These are phyloP conservation scores for Durotheca rogersii DNA, from an alignment of 495 filamentous ascomycete genomes.

Conservation along the genomic window DNA sequence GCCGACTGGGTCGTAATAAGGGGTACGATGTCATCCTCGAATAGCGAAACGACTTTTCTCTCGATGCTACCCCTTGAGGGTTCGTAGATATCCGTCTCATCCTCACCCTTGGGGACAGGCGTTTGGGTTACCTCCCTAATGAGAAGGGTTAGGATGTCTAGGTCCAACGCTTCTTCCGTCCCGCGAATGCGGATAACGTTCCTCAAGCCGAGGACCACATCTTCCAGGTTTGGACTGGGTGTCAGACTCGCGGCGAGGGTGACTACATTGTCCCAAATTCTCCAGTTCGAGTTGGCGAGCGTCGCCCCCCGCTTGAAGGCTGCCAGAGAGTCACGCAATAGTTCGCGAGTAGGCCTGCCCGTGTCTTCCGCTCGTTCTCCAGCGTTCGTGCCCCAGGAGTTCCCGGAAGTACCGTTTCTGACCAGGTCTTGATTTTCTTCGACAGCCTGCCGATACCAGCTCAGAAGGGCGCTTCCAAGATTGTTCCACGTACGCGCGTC, in stretches of 20 bases:
- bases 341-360: constrained; percentile 45
- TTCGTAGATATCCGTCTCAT: constrained; percentile 40
- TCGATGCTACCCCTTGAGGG: constrained; percentile 49
- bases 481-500: constrained; percentile 96
- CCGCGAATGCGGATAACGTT: constrained; percentile 74
- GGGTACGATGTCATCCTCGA: constrained; percentile 71
- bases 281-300: constrained; percentile 77
- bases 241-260: constrained; percentile 75
- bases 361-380: constrained; percentile 25
- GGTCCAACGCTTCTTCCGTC: constrained; percentile 74
- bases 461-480: constrained; percentile 74
- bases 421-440: constrained; percentile 37
- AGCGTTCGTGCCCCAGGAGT: constrained; percentile 26
- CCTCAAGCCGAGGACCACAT: constrained; percentile 70
- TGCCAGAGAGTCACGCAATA: constrained; percentile 69
- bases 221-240: constrained; percentile 66
- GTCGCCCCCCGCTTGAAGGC: constrained; percentile 83
- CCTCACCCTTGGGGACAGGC: constrained; percentile 35
- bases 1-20: constrained; percentile 77
- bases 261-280: constrained; percentile 95
- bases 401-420: constrained; percentile 29
- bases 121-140: constrained; percentile 64
- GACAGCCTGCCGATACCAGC: constrained; percentile 43
- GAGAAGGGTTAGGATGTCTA: constrained; percentile 66
- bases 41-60: constrained; percentile 63